Conservation (phyloP, 2,329 filamentous ascomycete genomes). For the Septoria linicola region DNA sequence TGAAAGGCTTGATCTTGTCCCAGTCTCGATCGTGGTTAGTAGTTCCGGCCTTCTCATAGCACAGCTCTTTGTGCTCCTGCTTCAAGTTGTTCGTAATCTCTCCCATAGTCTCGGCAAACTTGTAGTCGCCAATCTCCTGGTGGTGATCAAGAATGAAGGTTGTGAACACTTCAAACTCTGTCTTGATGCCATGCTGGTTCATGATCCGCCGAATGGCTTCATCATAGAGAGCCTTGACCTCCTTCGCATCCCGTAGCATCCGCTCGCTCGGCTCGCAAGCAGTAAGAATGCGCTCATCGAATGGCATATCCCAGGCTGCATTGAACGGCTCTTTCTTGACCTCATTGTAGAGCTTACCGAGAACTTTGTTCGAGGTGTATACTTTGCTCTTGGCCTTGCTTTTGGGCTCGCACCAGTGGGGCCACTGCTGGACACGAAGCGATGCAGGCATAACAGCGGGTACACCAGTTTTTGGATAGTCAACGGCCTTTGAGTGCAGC, state of each 20-base stretch:
- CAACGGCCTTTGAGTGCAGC: slow-evolving; percentile 87
- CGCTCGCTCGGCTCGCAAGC: slow-evolving; percentile 58
- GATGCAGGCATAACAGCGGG: slow-evolving; percentile 65
- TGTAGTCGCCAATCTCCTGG: slow-evolving; percentile 73
- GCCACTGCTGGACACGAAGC: slow-evolving; percentile 65
- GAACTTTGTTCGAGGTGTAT: slow-evolving; percentile 68
- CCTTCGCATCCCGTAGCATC: slow-evolving; percentile 58
- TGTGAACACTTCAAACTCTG: slow-evolving; percentile 90
- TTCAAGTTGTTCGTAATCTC: slow-evolving; percentile 65
- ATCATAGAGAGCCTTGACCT: slow-evolving; percentile 78
- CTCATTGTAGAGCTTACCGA: slow-evolving; percentile 80
- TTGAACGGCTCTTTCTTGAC: slow-evolving; percentile 68
- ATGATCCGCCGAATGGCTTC: slow-evolving; percentile 73
- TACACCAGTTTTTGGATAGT: slow-evolving; percentile 88
- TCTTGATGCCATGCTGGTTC: slow-evolving; percentile 77
- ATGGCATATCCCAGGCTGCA: slow-evolving; percentile 69
- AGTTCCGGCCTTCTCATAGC: slow-evolving; percentile 62
- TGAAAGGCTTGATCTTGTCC: slow-evolving; percentile 65
- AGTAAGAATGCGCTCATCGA: slow-evolving; percentile 72
- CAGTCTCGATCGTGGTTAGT: slow-evolving; percentile 44
- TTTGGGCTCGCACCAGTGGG: slow-evolving; percentile 77
- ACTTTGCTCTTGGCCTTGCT: slow-evolving; percentile 45
- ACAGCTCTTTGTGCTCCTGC: slow-evolving; percentile 65
- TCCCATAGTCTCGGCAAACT: slow-evolving; percentile 79
- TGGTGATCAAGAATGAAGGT: slow-evolving; percentile 78